Base-by-base conservation (phyloP, 352 stramenopile species). In the Pythium volutum region DNA sequence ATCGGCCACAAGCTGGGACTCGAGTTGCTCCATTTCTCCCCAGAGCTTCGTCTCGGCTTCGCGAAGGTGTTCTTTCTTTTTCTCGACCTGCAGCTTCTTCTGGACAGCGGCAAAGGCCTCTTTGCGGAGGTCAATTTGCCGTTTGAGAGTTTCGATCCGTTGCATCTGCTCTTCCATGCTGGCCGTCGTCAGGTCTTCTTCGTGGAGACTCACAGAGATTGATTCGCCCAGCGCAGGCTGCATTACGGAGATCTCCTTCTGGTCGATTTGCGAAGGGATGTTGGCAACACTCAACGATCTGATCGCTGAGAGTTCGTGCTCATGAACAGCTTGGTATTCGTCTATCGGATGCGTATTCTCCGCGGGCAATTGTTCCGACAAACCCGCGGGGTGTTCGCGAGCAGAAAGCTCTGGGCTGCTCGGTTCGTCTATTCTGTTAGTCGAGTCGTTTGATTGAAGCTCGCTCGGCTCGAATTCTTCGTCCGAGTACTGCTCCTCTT, bases 161-260 rank as follows among this genome's bases (percentile, higher is more conserved):
- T 74, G 67, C 2, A 49, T 71, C 51, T 87, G 74, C 55, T 84
- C 79, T 50, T 91, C 77, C 52, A 91, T 86, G 57, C 79, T 91
- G 9, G 51, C 41, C 20, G 81, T 87, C 3, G 70, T 74, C 9
- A 88, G 49, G 8, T 66, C 45, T 23, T 83, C 78, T 4, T 79
- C 76, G 23, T 48, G 50, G 20, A 59, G 42, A 31, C 61, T 80
- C 2, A 52, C 22, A 7, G 69, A 75, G 7, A 68, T 18, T 1
- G 65, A 78, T 25, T 59, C 53, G 7, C 31, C 48, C 34, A 63
- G 18, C 12, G 23, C 25, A 29, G 48, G 36, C 14, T 39, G 60
- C 38, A 42, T 60, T 16, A 25, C 9, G 6, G 6, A 4, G 43
- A 27, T 47, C 11, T 55, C 31, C 16, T 55, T 31, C 15, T 46